Evolutionary conservation across 164 flowering plant genomes (phyloP).

Genomic region (Echeveria elegans): DNA sequence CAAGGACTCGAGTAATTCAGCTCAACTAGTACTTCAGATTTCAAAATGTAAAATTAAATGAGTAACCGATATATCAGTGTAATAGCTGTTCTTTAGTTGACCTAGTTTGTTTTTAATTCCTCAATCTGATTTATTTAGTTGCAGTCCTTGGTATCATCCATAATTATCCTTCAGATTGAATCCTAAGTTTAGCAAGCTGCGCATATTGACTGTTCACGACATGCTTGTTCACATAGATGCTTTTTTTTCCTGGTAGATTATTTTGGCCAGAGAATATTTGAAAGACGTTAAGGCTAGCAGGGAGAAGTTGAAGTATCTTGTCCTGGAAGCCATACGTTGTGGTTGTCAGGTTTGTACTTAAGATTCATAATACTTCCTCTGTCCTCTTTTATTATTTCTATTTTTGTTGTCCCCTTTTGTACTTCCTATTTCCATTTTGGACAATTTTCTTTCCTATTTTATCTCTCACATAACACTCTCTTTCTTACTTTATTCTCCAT

Average conservation of each 20-base stretch:
- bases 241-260: conserved; percentile 53
- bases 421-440: no score
- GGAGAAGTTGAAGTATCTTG: conserved; percentile 84
- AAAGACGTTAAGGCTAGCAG: conserved; percentile 76
- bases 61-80: background rate
- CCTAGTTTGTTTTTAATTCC: background rate
- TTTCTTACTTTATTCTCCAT: no score
- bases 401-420: no score
- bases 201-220: background rate
- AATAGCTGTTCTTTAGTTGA: background rate
- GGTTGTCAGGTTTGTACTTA: conserved; percentile 76
- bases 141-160: background rate
- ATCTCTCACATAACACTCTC: no score
- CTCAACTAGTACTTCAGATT: background rate
- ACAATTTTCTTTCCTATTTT: no score
- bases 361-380: no score
- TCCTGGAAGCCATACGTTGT: conserved; percentile 92
- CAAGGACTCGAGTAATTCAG: conserved; percentile 74
- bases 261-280: conserved; percentile 89
- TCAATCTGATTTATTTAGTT: background rate
- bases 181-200: background rate
- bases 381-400: no score
- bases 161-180: background rate
- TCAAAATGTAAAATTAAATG: background rate
- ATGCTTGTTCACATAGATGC: background rate